These are phyloP conservation scores for Lasiodiplodia sp. DNA, from an alignment of 2,329 filamentous ascomycete genomes.

Conservation along the genomic window DNA sequence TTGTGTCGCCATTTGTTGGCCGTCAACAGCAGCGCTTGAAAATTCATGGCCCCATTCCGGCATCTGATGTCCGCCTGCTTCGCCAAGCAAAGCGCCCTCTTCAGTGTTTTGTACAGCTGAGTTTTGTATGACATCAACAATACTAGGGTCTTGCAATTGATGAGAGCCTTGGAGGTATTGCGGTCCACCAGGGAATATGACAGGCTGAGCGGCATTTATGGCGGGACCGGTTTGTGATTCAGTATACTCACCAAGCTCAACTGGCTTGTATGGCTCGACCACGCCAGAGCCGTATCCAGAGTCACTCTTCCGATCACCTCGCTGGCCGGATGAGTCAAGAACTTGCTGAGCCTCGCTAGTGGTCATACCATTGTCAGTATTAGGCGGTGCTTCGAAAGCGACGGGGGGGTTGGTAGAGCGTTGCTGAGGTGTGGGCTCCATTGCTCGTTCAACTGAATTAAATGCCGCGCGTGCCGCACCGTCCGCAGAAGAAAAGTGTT, in stretches of 20 bases:
- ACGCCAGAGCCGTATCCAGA: not conserved
- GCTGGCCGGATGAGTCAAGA: too few species aligned
- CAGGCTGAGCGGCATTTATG: too few species aligned
- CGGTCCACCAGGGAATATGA: not conserved
- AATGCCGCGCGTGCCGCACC: too few species aligned
- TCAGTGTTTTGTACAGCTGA: rapidly evolving
- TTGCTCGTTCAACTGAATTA: too few species aligned
- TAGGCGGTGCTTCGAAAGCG: not conserved
- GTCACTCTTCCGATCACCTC: too few species aligned
- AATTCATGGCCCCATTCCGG: too few species aligned
- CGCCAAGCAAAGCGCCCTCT: not conserved
- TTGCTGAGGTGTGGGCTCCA: too few species aligned
- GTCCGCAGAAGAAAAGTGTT: too few species aligned
- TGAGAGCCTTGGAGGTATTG: not conserved
- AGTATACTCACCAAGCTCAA: too few species aligned
- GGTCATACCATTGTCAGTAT: not conserved
- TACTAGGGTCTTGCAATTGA: too few species aligned
- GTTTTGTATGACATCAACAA: not conserved
- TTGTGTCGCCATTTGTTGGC: not conserved
- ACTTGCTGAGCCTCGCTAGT: not conserved
- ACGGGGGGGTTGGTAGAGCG: too few species aligned
- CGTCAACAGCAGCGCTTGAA: not conserved
- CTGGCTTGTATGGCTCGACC: not conserved
- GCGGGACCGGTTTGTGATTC: too few species aligned
- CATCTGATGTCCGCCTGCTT: not conserved